Conservation (phyloP, 2,329 filamentous ascomycete species). For the Penicillium sp. region DNA sequence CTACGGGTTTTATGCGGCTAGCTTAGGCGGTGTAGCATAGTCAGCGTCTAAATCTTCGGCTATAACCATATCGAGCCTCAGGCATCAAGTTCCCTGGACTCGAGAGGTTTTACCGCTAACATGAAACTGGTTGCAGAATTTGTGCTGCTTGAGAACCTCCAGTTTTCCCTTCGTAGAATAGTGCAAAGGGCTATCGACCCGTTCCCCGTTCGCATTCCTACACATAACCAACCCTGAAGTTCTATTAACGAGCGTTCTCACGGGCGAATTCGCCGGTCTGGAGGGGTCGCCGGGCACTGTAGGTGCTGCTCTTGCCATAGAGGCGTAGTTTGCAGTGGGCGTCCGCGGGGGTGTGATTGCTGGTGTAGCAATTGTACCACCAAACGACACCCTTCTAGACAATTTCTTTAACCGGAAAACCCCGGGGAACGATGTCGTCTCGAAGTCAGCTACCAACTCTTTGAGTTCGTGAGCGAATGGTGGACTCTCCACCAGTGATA, state of each 20-base stretch:
- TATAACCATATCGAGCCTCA: no score
- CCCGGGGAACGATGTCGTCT: slow-evolving; percentile 8
- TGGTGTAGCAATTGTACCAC: slow-evolving; percentile 1
- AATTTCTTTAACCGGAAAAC: slow-evolving; percentile 17
- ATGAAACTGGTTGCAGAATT: slow-evolving; percentile 37
- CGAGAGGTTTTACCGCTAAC: no score
- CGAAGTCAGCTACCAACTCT: slow-evolving; percentile 23
- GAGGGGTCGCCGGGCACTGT: neutral
- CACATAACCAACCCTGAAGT: neutral
- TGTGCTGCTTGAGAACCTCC: slow-evolving; percentile 26
- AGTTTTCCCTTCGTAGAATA: slow-evolving; percentile 19
- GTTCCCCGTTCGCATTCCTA: slow-evolving; percentile 7
- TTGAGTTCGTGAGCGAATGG: slow-evolving; percentile 40
- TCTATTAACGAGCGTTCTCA: no score
- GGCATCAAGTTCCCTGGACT: no score
- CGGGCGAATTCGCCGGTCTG: neutral
- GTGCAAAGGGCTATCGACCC: slow-evolving; percentile 27
- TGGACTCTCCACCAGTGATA: slow-evolving; percentile 40
- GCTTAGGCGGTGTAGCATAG: no score
- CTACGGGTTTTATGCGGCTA: no score
- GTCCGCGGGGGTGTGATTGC: slow-evolving; percentile 9
- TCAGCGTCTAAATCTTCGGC: no score
- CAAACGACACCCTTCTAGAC: slow-evolving; percentile 1
- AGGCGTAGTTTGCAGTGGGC: slow-evolving; percentile 17
- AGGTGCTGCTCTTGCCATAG: slow-evolving; percentile 1